Evolutionary conservation across 352 stramenopile genomes (phyloP).

Genomic region (Phytophthora agathidicida): DNA sequence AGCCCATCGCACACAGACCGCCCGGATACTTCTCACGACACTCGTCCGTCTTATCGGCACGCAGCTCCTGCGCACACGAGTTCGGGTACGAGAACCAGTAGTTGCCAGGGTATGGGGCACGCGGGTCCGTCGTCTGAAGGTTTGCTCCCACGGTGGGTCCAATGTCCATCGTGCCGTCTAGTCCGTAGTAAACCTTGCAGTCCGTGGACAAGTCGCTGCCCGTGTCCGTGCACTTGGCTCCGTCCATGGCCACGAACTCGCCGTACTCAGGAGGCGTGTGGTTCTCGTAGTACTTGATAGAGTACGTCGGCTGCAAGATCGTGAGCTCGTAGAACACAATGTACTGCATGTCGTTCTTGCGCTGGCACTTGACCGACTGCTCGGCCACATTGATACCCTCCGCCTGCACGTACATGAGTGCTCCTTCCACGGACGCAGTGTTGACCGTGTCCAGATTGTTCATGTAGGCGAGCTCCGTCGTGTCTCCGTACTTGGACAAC

Average conservation of each 20-base stretch:
- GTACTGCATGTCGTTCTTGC: conserved; percentile 70
- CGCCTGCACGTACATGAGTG: conserved; percentile 72
- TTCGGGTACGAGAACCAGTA: conserved; percentile 87
- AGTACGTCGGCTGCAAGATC: conserved; percentile 46
- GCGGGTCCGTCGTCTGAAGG: conserved; percentile 45
- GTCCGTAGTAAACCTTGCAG: conserved; percentile 62
- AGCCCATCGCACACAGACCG: conserved; percentile 50
- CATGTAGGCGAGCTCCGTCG: conserved; percentile 45
- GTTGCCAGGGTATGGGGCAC: conserved; percentile 76
- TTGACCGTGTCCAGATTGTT: conserved; percentile 65
- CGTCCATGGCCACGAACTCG: conserved; percentile 63
- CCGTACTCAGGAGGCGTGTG: conserved; percentile 50
- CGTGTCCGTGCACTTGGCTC: conserved; percentile 54
- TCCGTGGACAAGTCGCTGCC: conserved; percentile 37
- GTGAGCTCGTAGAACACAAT: conserved; percentile 68
- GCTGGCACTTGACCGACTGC: conserved; percentile 47
- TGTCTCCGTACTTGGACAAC: conserved; percentile 46
- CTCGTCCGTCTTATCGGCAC: conserved; percentile 45
- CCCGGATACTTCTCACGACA: conserved; percentile 46
- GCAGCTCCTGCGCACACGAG: conserved; percentile 53
- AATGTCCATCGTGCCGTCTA: conserved; percentile 48
- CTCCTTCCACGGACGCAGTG: conserved; percentile 58
- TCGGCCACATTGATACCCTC: conserved; percentile 65
- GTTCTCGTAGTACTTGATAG: conserved; percentile 53
- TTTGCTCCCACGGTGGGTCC: conserved; percentile 53